These are phyloP conservation scores for Arthrocladium fulminans DNA, from an alignment of 2,329 filamentous ascomycete genomes.

Conservation along the genomic window DNA sequence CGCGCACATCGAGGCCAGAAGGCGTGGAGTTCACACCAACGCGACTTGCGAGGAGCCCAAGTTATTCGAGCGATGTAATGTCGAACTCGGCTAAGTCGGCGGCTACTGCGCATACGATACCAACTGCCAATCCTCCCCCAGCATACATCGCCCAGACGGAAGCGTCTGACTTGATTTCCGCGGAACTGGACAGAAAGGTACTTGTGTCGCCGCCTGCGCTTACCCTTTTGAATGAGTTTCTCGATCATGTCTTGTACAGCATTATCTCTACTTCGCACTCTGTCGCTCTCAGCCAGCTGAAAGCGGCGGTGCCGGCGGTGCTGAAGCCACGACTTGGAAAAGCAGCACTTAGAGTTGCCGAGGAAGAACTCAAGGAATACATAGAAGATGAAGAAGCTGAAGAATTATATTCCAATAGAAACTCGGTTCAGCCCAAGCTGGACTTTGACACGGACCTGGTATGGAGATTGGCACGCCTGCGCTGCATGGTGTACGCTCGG, in stretches of 20 bases:
- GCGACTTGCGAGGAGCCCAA: constrained; percentile 18
- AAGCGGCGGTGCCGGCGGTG: constrained; percentile 75
- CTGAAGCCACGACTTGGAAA: constrained; percentile 82
- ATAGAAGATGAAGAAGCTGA: constrained; percentile 65
- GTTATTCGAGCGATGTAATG: constrained; percentile 22
- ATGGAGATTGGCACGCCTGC: constrained; percentile 85
- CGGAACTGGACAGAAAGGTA: constrained; percentile 72
- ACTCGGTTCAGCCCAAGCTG: constrained; percentile 41
- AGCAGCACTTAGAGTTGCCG: constrained; percentile 71
- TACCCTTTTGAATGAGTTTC: constrained; percentile 75
- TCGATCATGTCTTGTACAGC: constrained; percentile 87
- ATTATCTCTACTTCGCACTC: constrained; percentile 74
- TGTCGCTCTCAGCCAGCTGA: constrained; percentile 63
- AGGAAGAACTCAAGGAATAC: constrained; percentile 81
- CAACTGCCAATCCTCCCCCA: constrained; percentile 55
- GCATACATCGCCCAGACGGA: constrained; percentile 82
- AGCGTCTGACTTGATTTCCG: constrained; percentile 84
- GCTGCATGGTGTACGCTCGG: constrained; percentile 97
- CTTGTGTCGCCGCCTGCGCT: constrained; percentile 66
- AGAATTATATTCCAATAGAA: constrained; percentile 51
- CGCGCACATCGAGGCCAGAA: constrained; percentile 12
- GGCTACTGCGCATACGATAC: constrained; percentile 11
- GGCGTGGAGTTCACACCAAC: constrained; percentile 12
- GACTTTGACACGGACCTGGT: constrained; percentile 86
- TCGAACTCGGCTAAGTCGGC: constrained; percentile 19